Percentiles rank a stretch among this genome's conserved stretches.
Evolutionary conservation across 2,329 filamentous ascomycete genomes (phyloP).

Genomic region (Penicillium sumatraense): DNA sequence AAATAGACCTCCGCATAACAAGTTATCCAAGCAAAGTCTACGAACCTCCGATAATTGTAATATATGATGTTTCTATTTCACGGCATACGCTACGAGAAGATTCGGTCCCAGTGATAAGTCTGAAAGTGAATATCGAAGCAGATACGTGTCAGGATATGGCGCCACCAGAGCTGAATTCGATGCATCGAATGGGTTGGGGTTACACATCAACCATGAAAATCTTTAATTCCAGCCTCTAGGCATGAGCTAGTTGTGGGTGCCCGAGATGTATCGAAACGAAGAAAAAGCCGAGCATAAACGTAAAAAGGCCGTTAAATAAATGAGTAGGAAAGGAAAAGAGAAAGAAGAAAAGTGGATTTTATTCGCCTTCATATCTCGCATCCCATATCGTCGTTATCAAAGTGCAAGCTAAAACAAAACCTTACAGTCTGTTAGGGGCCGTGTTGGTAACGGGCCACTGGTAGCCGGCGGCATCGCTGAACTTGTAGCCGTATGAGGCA

Average conservation of each 20-base stretch:
- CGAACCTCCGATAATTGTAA: no score
- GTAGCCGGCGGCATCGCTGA: slow-evolving; percentile 94
- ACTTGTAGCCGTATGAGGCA: slow-evolving; percentile 97
- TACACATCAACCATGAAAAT: background rate
- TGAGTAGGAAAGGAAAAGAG: slow-evolving; percentile 19
- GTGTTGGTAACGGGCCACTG: slow-evolving; percentile 83
- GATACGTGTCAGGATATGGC: background rate
- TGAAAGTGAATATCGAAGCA: background rate
- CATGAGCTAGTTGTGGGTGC: background rate
- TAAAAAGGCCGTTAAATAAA: slow-evolving; percentile 5
- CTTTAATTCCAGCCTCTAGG: background rate
- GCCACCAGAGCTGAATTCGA: background rate
- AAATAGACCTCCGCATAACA: no score
- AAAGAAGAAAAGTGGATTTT: slow-evolving; percentile 28
- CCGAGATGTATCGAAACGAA: background rate
- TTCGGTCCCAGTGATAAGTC: no score
- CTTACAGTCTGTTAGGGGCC: slow-evolving; percentile 79
- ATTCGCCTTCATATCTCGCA: slow-evolving; percentile 26
- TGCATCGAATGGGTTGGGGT: background rate
- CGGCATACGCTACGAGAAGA: no score
- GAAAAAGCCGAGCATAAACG: background rate
- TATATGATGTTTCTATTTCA: no score
- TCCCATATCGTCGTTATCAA: slow-evolving; percentile 32
- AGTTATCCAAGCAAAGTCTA: no score
- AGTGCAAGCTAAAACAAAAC: slow-evolving; percentile 8